Evolutionary conservation across 1,284 basidiomycete genomes (phyloP), one percentile per base, ranked within the genome.

Genomic region (Naganishia sp.): DNA sequence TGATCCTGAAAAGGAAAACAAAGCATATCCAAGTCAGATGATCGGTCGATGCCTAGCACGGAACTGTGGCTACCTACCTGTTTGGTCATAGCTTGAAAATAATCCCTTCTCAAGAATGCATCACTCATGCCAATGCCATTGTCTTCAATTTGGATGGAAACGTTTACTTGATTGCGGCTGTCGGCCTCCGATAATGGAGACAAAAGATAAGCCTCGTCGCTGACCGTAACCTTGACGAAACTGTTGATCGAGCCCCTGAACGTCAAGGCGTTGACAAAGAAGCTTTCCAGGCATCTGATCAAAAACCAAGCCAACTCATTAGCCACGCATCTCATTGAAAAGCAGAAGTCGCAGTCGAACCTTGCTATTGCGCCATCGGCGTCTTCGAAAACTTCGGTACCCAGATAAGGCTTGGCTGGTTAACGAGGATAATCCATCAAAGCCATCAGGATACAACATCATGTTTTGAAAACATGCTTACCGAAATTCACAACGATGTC

Each of bases 231-330:
- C 23, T 45, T 57, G 42, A 57, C 42, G 25, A 28, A 57, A 25
- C 55, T 57, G 23, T 25, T 10, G 3, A 31, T 17, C 17, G 18
- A 15, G 6, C 55, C 23, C 42, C 55, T 43, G 42, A 57, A 57
- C 21, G 41, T 43, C 42, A 57, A 57, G n/a, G 55, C 55, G 25
- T 57, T 57, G n/a, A 43, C 46, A 43, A 57, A 57, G 23, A 57
- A 57, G 21, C 41, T 28, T 25, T 57, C 55, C 41, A 57, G 43
- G 42, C 43, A 28, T 31, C 55, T 57, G n/a, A 21, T 21, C 10
- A 9, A 23, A 42, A 43, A 35, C 17, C 13, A 55, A 6, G 28
- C 28, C 28, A 28, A 28, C 28, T 28, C 5, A 32, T 53, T 13
- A 35, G 15, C 28, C 28, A 53, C 3, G 4, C 3, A 53, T 13